Base-by-base conservation (phyloP, 2,329 filamentous ascomycete species). In the Colletotrichum phormii region DNA sequence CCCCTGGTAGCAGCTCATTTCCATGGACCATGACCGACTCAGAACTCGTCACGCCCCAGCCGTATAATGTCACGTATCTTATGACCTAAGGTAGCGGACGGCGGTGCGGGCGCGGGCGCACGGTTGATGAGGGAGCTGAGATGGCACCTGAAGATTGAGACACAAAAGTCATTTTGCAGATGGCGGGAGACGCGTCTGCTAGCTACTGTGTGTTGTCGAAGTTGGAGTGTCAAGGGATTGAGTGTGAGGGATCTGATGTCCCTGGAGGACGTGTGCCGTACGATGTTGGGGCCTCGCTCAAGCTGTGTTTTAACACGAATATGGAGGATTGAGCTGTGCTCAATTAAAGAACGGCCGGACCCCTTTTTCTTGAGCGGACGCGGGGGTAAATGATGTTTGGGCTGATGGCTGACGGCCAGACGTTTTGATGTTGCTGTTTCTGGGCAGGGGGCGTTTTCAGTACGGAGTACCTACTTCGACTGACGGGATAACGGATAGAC, bases 1-100 rank as follows among this genome's bases (percentile, higher is more conserved):
- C 55, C 65, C 64, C 66, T 57, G 67, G 31, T 49, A 61, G 55
- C 59, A 61, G 57, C 67, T 73, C 71, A 73, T 73, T 65, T 73
- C 49, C n/a, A 63, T n/a, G n/a, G n/a, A n/a, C n/a, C n/a, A n/a
- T 26, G 60, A 53, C 29, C 55, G 60, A 58, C n/a, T 61, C 61
- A 29, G 35, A 18, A 18, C 37, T 42, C 37, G 37, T 15, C 6
- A 15, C 59, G 15, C 51, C 37, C 37, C 49, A 35, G 64, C 26
- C 22, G 22, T 12, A 15, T 37, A 18, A 11, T 22, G 42, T 49
- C 42, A 49, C 42, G 42, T 22, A 49, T 22, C 42, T 4, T n/a
- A 18, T 49, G 18, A n/a, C 42, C 26, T 29, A 29, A 29, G 26
- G 26, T 49, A 49, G 42, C 18, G 18, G 18, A 49, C 33, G 11